phyloP scores from a whole-genome alignment of 352 stramenopile species.

The Phytophthora ohioensis region DNA sequence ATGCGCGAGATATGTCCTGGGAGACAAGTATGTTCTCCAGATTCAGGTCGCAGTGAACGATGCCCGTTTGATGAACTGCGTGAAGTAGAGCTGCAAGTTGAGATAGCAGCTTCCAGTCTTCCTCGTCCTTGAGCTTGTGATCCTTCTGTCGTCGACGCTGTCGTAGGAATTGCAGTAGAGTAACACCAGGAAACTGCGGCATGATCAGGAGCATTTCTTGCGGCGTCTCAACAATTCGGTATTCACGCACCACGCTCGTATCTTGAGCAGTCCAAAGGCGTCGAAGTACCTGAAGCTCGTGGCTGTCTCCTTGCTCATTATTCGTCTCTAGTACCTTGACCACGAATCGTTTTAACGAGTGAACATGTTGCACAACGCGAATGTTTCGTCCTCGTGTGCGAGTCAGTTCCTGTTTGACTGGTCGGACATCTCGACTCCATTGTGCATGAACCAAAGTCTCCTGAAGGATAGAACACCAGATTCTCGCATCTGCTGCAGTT shows the following conservation, averaged over 20 bases:
- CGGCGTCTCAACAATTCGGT: conserved; percentile 61
- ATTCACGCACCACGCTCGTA: conserved; percentile 45
- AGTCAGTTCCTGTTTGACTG: conserved; percentile 5
- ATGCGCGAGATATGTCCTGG: conserved; percentile 34
- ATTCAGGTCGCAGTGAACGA: conserved; percentile 99
- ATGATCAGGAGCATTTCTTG: conserved; percentile 63
- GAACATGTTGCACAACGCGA: conserved; percentile 20
- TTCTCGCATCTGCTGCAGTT: conserved; percentile 56
- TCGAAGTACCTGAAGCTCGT: conserved; percentile 56
- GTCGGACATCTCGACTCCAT: conserved; percentile 45
- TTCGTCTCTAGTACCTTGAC: conserved; percentile 50
- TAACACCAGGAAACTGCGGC: conserved; percentile 57
- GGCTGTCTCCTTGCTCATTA: conserved; percentile 30
- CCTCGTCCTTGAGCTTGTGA: conserved; percentile 28
- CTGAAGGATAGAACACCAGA: conserved; percentile 56
- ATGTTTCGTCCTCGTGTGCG: conserved; percentile 1
- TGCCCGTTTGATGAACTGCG: conserved; percentile 91
- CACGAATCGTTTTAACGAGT: conserved; percentile 42
- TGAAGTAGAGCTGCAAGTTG: conserved; percentile 58
- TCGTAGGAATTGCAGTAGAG: conserved; percentile 51
- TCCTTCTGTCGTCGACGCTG: conserved; percentile 19
- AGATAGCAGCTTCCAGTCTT: conserved; percentile 17
- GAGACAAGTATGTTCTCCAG: conserved; percentile 95
- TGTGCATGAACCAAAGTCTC: conserved; percentile 48
- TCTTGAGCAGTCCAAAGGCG: conserved; percentile 35